These are phyloP conservation scores for Aspergillus cristatus DNA, from an alignment of 495 filamentous ascomycete genomes.

Conservation along the genomic window DNA sequence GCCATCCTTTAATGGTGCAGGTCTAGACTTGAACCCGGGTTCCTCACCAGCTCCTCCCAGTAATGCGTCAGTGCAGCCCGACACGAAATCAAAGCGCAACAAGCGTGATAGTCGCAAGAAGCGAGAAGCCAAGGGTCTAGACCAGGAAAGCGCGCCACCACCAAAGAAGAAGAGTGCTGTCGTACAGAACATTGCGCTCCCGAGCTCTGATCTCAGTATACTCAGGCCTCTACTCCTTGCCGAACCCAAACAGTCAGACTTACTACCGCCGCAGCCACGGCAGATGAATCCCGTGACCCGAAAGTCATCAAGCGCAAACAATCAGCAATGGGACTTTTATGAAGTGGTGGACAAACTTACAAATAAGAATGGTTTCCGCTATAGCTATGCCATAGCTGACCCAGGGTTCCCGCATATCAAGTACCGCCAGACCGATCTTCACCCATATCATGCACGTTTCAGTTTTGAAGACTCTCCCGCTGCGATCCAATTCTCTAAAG, in stretches of 20 bases:
- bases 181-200: conserved; percentile 20
- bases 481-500: conserved; percentile 40
- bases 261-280: conserved; percentile 30
- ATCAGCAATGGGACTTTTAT: conserved; percentile 35
- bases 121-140: conserved; percentile 59
- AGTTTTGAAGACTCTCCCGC: conserved; percentile 87
- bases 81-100: conserved; percentile 35
- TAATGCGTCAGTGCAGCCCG: conserved; percentile 24
- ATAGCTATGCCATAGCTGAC: conserved; percentile 85
- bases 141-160: conserved; percentile 25
- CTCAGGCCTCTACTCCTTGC: conserved; percentile 25
- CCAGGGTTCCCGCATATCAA: conserved; percentile 75
- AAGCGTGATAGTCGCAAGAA: conserved; percentile 55
- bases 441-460: conserved; percentile 71
- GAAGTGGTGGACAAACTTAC: conserved; percentile 56
- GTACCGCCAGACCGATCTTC: conserved; percentile 79
- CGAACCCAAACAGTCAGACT: conserved; percentile 29
- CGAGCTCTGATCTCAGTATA: conserved; percentile 24
- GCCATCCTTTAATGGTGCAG: conserved; percentile 20
- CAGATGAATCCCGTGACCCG: conserved; percentile 31
- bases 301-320: conserved; percentile 25
- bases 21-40: conserved; percentile 26
- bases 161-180: conserved; percentile 32
- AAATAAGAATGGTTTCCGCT: conserved; percentile 87
- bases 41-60: conserved; percentile 31